phyloP scores from a whole-genome alignment of 306 rosid species.

The Rosa rugosa region DNA sequence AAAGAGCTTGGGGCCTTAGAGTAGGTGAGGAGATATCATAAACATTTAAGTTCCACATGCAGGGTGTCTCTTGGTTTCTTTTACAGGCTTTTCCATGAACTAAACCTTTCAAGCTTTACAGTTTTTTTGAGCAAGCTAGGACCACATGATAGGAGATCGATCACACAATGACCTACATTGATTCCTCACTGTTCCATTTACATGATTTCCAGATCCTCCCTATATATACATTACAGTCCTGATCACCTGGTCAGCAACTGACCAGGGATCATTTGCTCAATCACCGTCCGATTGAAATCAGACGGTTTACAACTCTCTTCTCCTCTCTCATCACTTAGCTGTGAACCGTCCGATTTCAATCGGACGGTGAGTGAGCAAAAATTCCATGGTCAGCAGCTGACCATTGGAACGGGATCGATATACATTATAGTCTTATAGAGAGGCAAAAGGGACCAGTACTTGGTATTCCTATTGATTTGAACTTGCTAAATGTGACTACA shows the following conservation, averaged over 20 bases:
- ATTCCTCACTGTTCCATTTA: constrained; percentile 1
- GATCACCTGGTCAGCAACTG: too few relatives aligned
- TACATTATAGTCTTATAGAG: too few relatives aligned
- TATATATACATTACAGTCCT: too few relatives aligned
- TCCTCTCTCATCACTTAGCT: too few relatives aligned
- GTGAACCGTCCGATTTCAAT: too few relatives aligned
- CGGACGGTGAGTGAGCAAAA: too few relatives aligned
- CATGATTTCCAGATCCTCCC: not conserved
- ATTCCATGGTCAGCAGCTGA: too few relatives aligned
- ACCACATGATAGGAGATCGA: not conserved
- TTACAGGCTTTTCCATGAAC: constrained; percentile 27
- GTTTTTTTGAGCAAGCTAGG: not conserved
- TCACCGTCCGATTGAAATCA: too few relatives aligned
- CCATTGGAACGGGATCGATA: too few relatives aligned
- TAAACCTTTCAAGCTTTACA: constrained; percentile 3
- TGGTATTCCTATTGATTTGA: not conserved
- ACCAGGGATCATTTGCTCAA: too few relatives aligned
- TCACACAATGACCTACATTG: constrained; percentile 3
- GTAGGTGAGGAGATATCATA: constrained; percentile 34
- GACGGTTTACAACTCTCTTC: too few relatives aligned
- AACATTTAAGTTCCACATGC: constrained; percentile 35
- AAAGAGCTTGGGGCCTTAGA: constrained; percentile 10
- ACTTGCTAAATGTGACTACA: not conserved
- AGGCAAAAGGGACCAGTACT: not conserved
- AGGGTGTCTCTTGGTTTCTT: constrained; percentile 15